Evolutionary conservation across 139 green algal genomes (phyloP).

Genomic region (Chlamydomonas eustigma): DNA sequence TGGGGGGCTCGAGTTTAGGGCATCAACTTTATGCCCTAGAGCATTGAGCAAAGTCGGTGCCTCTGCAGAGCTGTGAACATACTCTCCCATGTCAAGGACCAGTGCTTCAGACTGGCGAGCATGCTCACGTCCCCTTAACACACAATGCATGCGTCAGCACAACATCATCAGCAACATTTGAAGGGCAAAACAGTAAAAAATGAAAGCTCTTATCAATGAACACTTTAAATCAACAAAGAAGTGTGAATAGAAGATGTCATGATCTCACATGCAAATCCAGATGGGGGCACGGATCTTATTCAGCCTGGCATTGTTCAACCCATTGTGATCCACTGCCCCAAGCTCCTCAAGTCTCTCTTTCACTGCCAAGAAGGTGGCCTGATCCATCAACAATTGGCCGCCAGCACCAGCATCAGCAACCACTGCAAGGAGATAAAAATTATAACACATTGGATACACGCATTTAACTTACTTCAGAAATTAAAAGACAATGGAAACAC

Average conservation of each 20-base stretch:
- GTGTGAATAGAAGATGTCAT: not conserved
- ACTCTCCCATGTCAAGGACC: slow-evolving; percentile 12
- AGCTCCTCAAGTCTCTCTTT: slow-evolving; percentile 36
- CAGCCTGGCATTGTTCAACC: slow-evolving; percentile 21
- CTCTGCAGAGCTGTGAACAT: slow-evolving; percentile 3
- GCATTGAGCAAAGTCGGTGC: too few relatives aligned
- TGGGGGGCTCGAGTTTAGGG: too few relatives aligned
- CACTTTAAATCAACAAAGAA: too few relatives aligned
- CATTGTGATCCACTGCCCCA: slow-evolving; percentile 38
- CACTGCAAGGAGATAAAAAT: slow-evolving; percentile 20
- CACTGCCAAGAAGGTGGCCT: slow-evolving; percentile 29
- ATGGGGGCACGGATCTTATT: not conserved
- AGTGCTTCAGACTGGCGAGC: not conserved
- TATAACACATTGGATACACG: too few relatives aligned
- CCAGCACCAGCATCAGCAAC: slow-evolving; percentile 40
- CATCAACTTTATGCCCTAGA: too few relatives aligned
- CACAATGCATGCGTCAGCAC: not conserved
- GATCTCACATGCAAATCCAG: slow-evolving; percentile 2
- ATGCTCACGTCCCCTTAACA: not conserved
- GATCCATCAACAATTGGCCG: slow-evolving; percentile 40
- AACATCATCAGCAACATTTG: not conserved
- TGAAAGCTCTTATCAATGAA: too few relatives aligned
- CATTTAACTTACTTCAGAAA: too few relatives aligned
- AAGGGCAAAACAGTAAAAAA: not conserved
- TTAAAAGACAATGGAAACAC: too few relatives aligned